phyloP scores from a whole-genome alignment of 208 protist species.

The Trypanosoma cruzi region DNA sequence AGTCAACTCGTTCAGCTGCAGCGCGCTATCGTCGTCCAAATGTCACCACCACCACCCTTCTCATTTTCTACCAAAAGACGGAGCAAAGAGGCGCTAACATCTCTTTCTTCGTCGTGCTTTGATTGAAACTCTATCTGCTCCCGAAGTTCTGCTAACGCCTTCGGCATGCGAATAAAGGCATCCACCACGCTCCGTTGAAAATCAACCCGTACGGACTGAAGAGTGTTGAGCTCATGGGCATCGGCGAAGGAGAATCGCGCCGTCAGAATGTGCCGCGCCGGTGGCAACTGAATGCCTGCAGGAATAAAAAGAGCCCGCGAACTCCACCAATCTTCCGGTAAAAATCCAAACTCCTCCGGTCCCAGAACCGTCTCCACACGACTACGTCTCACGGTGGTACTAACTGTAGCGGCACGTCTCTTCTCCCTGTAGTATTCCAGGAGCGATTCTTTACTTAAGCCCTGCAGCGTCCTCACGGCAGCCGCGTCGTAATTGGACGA shows the following conservation, averaged over 20 bases:
- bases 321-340: constrained; percentile 57
- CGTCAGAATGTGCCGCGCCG: constrained; percentile 60
- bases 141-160: constrained; percentile 17
- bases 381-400: constrained; percentile 17
- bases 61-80: not conserved
- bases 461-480: constrained; percentile 49
- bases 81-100: not conserved
- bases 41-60: not conserved
- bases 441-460: constrained; percentile 13
- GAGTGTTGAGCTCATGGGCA: constrained; percentile 49
- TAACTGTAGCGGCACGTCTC: constrained; percentile 23
- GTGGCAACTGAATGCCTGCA: constrained; percentile 43
- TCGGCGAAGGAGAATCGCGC: constrained; percentile 76
- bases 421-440: constrained; percentile 25
- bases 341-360: constrained; percentile 48
- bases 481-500: constrained; percentile 33
- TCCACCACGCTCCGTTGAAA: constrained; percentile 41
- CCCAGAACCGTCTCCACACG: constrained; percentile 43
- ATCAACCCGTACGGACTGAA: constrained; percentile 54
- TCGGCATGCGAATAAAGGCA: constrained; percentile 19
- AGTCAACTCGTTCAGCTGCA: not conserved
- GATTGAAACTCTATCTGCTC: not conserved
- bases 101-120: not conserved
- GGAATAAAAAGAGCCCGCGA: constrained; percentile 39
- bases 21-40: constrained; percentile 1